A percentile compares a stretch with the other conserved stretches of the same genome.
phyloP scores from a whole-genome alignment of 2,329 filamentous ascomycete species.

The Ceratocystis smalleyi region DNA sequence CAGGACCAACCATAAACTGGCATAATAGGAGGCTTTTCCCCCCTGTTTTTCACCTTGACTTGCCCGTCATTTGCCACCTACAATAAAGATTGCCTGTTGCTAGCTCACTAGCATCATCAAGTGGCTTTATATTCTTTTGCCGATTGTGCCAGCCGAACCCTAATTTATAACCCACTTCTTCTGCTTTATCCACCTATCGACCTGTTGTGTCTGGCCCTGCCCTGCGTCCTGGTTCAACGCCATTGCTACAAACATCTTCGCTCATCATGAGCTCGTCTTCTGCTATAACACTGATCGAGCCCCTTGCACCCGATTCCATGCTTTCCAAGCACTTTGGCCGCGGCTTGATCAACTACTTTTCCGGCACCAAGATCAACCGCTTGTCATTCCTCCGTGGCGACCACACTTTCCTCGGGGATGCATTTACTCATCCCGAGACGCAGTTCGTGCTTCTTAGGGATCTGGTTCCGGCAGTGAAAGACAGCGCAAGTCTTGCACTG shows the following conservation, averaged over 20 bases:
- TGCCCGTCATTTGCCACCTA: no score
- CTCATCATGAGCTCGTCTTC: conserved; percentile 5
- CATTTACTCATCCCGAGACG: conserved; percentile 49
- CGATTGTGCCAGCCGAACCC: neutral
- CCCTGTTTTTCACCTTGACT: no score
- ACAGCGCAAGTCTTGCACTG: conserved; percentile 45
- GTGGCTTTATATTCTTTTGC: neutral
- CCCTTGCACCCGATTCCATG: conserved; percentile 41
- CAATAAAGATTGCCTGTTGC: neutral
- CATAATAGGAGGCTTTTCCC: no score
- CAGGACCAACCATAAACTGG: neutral
- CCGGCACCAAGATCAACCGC: conserved; percentile 61
- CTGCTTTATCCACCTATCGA: neutral
- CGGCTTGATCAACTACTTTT: conserved; percentile 73
- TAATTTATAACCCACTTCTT: neutral
- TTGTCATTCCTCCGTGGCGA: conserved; percentile 63
- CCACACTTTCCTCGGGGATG: conserved; percentile 51
- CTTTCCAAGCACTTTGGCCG: conserved; percentile 62
- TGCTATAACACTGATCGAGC: conserved; percentile 18
- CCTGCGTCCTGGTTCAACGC: neutral
- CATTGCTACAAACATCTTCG: neutral
- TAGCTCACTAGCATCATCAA: neutral
- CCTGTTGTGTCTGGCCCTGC: neutral
- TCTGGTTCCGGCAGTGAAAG: conserved; percentile 53
- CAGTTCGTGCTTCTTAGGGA: conserved; percentile 66